These are phyloP conservation scores for Hymenoscyphus albidus DNA, from an alignment of 2,329 filamentous ascomycete species.

Conservation along the genomic window DNA sequence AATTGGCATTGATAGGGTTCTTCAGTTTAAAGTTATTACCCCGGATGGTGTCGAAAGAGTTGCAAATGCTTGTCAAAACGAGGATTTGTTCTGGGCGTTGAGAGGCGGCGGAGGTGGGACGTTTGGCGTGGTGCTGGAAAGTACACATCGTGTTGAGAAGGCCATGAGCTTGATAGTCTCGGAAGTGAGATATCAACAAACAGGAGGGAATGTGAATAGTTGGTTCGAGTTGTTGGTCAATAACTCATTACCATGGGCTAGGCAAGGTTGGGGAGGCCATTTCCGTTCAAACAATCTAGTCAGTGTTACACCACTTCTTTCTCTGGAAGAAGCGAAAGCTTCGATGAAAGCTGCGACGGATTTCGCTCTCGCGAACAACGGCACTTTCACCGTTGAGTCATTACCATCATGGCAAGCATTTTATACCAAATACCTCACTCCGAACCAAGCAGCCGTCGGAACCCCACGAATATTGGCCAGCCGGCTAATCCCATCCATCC, in stretches of 20 bases:
- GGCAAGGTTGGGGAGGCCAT: constrained; percentile 24
- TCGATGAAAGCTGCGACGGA: constrained; percentile 16
- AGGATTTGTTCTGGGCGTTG: constrained; percentile 49
- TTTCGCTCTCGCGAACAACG: constrained; percentile 11
- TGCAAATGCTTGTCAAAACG: constrained; percentile 40
- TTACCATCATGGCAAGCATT: not conserved
- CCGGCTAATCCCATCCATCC: not conserved
- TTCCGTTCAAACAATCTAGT: constrained; percentile 15
- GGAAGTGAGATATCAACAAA: constrained; percentile 16
- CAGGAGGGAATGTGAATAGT: constrained; percentile 5
- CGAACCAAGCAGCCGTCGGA: not conserved
- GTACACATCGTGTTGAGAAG: constrained; percentile 18
- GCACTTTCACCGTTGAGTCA: not conserved
- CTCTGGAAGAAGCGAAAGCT: constrained; percentile 13
- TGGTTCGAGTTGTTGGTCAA: constrained; percentile 19
- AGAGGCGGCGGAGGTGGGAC: constrained; percentile 45
- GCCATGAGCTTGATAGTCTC: constrained; percentile 15
- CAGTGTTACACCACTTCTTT: constrained; percentile 19
- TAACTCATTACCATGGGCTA: constrained; percentile 19
- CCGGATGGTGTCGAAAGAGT: constrained; percentile 44
- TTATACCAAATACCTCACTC: not conserved
- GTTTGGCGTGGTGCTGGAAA: constrained; percentile 40
- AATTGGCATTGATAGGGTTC: constrained; percentile 48
- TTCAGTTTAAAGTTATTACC: constrained; percentile 46
- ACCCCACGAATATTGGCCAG: not conserved